Conservation (phyloP, 2,329 filamentous ascomycete genomes). For the Teratosphaeria destructans region DNA sequence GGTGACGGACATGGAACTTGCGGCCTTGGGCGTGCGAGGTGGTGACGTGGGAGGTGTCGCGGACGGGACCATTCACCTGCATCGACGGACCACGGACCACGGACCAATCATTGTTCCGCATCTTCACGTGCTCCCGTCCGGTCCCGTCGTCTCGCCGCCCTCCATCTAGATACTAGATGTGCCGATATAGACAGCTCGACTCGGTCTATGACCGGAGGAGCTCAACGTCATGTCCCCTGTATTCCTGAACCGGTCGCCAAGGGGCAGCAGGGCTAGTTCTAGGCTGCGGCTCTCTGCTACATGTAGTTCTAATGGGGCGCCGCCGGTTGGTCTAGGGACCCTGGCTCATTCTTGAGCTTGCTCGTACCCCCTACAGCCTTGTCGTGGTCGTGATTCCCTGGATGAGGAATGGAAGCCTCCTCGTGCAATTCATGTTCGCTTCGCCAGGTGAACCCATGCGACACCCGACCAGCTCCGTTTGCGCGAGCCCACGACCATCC, state of each 20-base stretch:
- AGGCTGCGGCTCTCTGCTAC: background rate
- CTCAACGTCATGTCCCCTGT: background rate
- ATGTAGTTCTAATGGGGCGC: too few species aligned
- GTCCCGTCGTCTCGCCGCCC: too few species aligned
- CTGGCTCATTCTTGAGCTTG: background rate
- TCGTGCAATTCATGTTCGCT: background rate
- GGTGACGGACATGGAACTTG: background rate
- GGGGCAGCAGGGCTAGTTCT: too few species aligned
- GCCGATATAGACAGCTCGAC: too few species aligned
- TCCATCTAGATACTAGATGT: too few species aligned
- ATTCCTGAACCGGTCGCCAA: background rate
- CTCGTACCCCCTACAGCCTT: background rate
- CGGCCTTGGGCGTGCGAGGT: background rate
- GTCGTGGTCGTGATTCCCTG: background rate
- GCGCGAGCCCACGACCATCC: background rate
- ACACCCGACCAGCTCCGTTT: constrained; percentile 2
- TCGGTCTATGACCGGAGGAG: background rate
- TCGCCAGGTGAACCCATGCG: background rate
- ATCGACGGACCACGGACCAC: background rate
- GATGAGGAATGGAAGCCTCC: background rate
- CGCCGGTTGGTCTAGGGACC: background rate
- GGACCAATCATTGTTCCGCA: background rate
- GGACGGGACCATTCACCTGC: too few species aligned
- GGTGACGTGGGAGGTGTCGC: background rate
- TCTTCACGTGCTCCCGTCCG: background rate